phyloP scores from a whole-genome alignment of 768 basidiomycete genomes.

The Leccinum longicurvipes region DNA sequence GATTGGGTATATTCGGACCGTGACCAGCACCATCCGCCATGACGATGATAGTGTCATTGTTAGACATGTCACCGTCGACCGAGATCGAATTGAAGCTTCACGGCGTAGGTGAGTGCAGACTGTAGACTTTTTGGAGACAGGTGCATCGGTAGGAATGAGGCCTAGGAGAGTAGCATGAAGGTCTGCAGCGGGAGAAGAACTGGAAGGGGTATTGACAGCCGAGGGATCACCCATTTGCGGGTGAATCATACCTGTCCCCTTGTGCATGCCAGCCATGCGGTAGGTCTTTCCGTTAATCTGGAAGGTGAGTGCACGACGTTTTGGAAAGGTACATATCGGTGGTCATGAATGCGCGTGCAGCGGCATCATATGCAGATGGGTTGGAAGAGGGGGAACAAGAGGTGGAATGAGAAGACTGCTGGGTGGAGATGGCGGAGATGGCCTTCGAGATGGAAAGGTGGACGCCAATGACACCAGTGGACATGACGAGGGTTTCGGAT shows the following conservation, averaged over 20 bases:
- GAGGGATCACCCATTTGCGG: slow-evolving; percentile 78
- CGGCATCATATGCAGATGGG: slow-evolving; percentile 78
- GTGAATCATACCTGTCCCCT: slow-evolving; percentile 99
- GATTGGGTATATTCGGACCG: slow-evolving; percentile 30
- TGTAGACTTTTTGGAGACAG: slow-evolving; percentile 79
- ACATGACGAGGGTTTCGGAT: slow-evolving; percentile 87
- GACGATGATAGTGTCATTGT: slow-evolving; percentile 90
- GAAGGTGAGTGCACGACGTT: slow-evolving; percentile 80
- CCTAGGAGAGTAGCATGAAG: slow-evolving; percentile 95
- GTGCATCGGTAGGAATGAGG: slow-evolving; percentile 88
- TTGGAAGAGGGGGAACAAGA: slow-evolving; percentile 49
- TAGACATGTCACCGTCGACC: slow-evolving; percentile 97
- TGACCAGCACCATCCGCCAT: slow-evolving; percentile 89
- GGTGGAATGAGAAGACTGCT: slow-evolving; percentile 25
- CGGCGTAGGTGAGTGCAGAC: slow-evolving; percentile 83
- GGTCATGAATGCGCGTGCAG: slow-evolving; percentile 95
- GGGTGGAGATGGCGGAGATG: slow-evolving; percentile 62
- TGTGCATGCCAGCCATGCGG: slow-evolving; percentile 93
- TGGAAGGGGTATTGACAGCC: not conserved
- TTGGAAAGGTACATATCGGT: slow-evolving; percentile 99
- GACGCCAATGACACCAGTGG: slow-evolving; percentile 97
- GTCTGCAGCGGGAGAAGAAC: slow-evolving; percentile 31
- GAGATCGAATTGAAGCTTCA: slow-evolving; percentile 98
- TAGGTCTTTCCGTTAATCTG: slow-evolving; percentile 66
- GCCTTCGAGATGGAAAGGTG: slow-evolving; percentile 85